Conservation (phyloP, 192 early-diverging fungal species). For the Gamsiella multidivaricata region DNA sequence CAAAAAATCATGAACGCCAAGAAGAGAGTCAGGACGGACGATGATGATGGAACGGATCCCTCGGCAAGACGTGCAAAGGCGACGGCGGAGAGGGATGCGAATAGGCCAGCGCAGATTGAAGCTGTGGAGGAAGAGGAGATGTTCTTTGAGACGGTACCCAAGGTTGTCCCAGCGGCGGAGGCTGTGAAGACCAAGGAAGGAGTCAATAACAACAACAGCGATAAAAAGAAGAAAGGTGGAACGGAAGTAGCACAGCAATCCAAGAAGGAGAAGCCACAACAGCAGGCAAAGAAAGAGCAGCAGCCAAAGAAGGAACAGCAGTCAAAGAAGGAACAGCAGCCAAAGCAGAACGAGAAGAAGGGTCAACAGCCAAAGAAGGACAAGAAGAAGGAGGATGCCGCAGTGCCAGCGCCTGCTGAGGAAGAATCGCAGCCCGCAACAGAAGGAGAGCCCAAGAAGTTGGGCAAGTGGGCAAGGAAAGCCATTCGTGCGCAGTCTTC, state of each 20-base stretch:
- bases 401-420: background rate
- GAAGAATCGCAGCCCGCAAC: background rate
- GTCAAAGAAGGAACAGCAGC: background rate
- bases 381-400: background rate
- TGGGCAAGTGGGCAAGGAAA: constrained; percentile 53
- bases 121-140: constrained; percentile 27
- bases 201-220: background rate
- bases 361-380: constrained; percentile 10
- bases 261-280: background rate
- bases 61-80: constrained; percentile 39
- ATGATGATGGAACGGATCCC: constrained; percentile 25
- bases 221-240: background rate
- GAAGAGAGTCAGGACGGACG: constrained; percentile 21
- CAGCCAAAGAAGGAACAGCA: constrained; percentile 11
- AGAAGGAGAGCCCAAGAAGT: constrained; percentile 23
- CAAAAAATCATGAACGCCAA: constrained; percentile 46
- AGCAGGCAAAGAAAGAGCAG: background rate
- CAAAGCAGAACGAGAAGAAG: constrained; percentile 6
- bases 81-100: constrained; percentile 23
- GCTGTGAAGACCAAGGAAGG: constrained; percentile 9
- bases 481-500: constrained; percentile 34
- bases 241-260: background rate
- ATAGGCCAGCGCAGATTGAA: background rate
- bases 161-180: constrained; percentile 13
- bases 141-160: constrained; percentile 45